A percentile compares a stretch with the other conserved stretches of the same genome.
phyloP scores from a whole-genome alignment of 176 grass and related monocot species.

The Avena insularis region DNA sequence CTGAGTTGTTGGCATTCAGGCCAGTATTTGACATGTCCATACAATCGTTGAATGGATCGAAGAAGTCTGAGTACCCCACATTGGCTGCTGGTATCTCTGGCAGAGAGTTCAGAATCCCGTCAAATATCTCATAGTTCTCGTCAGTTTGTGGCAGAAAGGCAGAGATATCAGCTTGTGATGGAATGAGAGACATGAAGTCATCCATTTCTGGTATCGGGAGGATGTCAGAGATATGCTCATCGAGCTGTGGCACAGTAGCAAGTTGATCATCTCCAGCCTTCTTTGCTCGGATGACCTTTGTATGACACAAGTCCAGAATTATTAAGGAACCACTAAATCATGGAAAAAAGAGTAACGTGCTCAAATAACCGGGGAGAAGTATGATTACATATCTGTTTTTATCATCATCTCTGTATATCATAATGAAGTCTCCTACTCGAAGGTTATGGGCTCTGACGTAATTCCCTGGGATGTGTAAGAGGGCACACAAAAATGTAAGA shows the following conservation, averaged over 20 bases:
- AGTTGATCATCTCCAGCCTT: slow-evolving; percentile 52
- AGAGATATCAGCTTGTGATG: slow-evolving; percentile 47
- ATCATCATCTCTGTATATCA: slow-evolving; percentile 91
- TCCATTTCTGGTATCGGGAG: slow-evolving; percentile 44
- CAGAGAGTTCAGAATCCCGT: slow-evolving; percentile 85
- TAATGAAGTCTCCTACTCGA: slow-evolving; percentile 79
- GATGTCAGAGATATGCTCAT: slow-evolving; percentile 33
- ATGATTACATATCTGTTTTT: slow-evolving; percentile 75
- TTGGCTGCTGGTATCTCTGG: slow-evolving; percentile 77
- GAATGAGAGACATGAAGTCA: slow-evolving; percentile 36
- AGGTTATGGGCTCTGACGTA: slow-evolving; percentile 80
- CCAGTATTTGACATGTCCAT: slow-evolving; percentile 44
- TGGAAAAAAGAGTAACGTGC: neutral
- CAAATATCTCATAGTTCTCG: slow-evolving; percentile 60
- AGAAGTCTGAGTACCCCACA: slow-evolving; percentile 85
- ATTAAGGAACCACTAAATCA: slow-evolving; percentile 13
- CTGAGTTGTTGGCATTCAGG: slow-evolving; percentile 46
- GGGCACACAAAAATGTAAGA: slow-evolving; percentile 35
- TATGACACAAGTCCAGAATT: slow-evolving; percentile 24
- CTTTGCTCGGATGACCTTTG: slow-evolving; percentile 85
- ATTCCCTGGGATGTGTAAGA: slow-evolving; percentile 56
- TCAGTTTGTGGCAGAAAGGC: slow-evolving; percentile 51
- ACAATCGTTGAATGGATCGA: slow-evolving; percentile 63
- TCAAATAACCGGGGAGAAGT: slow-evolving; percentile 9
- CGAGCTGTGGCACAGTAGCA: slow-evolving; percentile 46